Conservation (phyloP, 1,139 yeast genomes). For the Lodderomyces metapsilosis region DNA sequence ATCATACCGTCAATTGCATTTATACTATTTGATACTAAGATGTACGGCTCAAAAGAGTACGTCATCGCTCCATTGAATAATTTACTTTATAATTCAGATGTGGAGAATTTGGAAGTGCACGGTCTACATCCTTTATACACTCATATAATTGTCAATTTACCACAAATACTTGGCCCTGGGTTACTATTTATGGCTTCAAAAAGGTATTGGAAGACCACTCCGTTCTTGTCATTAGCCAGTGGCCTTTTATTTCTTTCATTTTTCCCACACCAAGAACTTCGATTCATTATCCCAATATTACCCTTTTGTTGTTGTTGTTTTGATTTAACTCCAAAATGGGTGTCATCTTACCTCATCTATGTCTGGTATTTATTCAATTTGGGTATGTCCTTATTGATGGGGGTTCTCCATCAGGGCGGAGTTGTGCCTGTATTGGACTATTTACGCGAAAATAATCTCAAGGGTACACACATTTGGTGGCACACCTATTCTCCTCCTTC, state of each 20-base stretch:
- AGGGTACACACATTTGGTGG: constrained; percentile 72
- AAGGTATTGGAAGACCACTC: constrained; percentile 43
- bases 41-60: constrained; percentile 15
- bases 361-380: constrained; percentile 69
- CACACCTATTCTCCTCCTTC: constrained; percentile 91
- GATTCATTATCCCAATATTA: constrained; percentile 76
- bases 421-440: constrained; percentile 63
- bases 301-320: constrained; percentile 71
- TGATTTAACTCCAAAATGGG: constrained; percentile 32
- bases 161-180: constrained; percentile 79
- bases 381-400: constrained; percentile 63
- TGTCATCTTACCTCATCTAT: constrained; percentile 19
- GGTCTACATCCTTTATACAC: constrained; percentile 82
- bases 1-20: constrained; percentile 33
- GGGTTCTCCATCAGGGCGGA: constrained; percentile 88
- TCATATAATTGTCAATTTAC: constrained; percentile 72
- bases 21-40: constrained; percentile 54
- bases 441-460: constrained; percentile 15
- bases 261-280: constrained; percentile 87
- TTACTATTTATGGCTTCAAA: constrained; percentile 37
- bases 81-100: constrained; percentile 62
- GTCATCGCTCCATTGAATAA: constrained; percentile 78
- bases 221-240: constrained; percentile 60
- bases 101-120: constrained; percentile 64
- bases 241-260: constrained; percentile 63